Evolutionary conservation across 1,139 yeast species (phyloP), one percentile per base, ranked within the genome.

Genomic region (Blastobotrys malaysiensis): DNA sequence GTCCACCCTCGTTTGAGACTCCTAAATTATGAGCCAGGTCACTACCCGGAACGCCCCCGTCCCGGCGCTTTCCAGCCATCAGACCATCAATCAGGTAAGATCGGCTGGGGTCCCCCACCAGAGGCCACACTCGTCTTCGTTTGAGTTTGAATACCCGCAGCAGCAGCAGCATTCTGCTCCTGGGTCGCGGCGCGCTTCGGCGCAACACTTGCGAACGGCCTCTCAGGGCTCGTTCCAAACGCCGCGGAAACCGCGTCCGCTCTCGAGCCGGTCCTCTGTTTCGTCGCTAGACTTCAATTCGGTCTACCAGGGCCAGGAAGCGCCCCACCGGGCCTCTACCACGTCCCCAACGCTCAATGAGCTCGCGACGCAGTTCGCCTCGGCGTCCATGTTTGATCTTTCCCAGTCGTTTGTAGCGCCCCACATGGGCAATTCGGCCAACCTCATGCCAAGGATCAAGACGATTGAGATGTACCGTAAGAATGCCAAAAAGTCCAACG

Each of bases 401-500:
- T 60, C 64, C 49, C 73, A 69, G 59, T 61, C 68, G 9, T 68
- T 63, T 52, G 56, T 69, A 26, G 61, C 69, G 7, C 65, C 68
- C 1, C 69, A 65, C 43, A 61, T 70, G 49, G 72, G 72, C 44
- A 58, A 61, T 27, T 55, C 60, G 16, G 54, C 63, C 14, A 54
- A 63, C 27, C 75, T 89, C 59, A 72, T 89, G 65, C 95, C 97
- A 11, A 77, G 96, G 59, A 82, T 88, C 70, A 84, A 87, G 67
- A 89, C 97, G 7, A 82, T 93, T 59, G 97, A 91, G 62, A 77
- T 89, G 74, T 91, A 91, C 72, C 79, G 95, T 54, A 80, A 86
- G 63, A 91, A 88, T 65, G 96, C 96, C 19, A 86, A 85, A 65
- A 87, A 84, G 64, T 81, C 91, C 14, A 85, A 84, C 65, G 97